Evolutionary conservation across 345 rosid species (phyloP), one percentile per base, ranked within the genome.

Genomic region (Boechera stricta): DNA sequence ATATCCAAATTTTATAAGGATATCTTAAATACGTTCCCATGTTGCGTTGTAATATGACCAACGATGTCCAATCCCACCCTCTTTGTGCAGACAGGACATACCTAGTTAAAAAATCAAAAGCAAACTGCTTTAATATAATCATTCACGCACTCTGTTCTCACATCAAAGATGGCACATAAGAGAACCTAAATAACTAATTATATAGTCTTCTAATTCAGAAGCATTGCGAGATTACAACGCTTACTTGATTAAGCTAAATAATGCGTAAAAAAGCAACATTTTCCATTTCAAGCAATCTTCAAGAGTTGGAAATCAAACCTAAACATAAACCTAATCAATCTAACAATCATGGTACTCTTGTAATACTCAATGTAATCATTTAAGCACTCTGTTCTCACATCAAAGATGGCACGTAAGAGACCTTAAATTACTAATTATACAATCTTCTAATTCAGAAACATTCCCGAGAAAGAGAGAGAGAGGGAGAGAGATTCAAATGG

Each of bases 41-140:
- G 98, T 45, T 92, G 96, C 67, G 76, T 67, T n/a, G 94, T 85
- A 45, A 92, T 86, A 60, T 90, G 96, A 73, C 90, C 79, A 55
- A 89, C 88, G 13, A 92, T 86, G 64, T 89, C 89, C 79, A 74
- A 71, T 66, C 96, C 94, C 53, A 89, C 90, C 79, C 86, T 81
- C 81, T 88, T 85, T 5, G 85, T 72, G 73, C 96, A 92, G 42
- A 90, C 87, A 29, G 96, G 94, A 67, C 92, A 90, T 0, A 84
- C 86, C 98, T 89, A 85, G 36, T 63, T 68, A 35, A 21, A 16
- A 6, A 16, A 28, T 1, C 16, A 77, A 35, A 60, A 56, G n/a
- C 42, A 39, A 18, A 38, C 16, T 31, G 5, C 18, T 42, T 28
- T 42, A n/a, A 15, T 1, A 5, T 33, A 18, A 33, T 15, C 65